These are phyloP conservation scores for Trematosphaeria pertusa DNA, from an alignment of 2,329 filamentous ascomycete species.

Conservation along the genomic window DNA sequence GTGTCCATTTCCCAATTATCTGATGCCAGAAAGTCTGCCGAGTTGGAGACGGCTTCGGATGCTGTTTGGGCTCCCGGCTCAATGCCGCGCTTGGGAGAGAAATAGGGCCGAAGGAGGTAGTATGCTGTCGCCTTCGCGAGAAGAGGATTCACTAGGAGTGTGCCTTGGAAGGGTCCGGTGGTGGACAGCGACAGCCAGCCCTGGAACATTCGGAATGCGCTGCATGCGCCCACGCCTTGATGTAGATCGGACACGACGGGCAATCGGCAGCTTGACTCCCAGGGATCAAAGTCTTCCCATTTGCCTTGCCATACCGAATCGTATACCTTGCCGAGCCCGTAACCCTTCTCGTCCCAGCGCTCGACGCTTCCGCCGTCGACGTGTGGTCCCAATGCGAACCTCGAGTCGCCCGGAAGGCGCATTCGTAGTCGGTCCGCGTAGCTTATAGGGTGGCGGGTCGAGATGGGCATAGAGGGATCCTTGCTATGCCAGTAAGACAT, in stretches of 20 bases:
- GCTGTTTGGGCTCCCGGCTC: slow-evolving; percentile 41
- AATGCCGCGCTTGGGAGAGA: slow-evolving; percentile 60
- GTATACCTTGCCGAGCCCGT: slow-evolving; percentile 70
- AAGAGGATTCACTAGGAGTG: slow-evolving; percentile 81
- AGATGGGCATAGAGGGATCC: slow-evolving; percentile 52
- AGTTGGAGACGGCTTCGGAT: slow-evolving; percentile 35
- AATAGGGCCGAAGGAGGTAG: slow-evolving; percentile 83
- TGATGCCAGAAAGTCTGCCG: slow-evolving; percentile 55
- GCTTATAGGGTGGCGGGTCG: slow-evolving; percentile 54
- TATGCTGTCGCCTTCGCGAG: slow-evolving; percentile 79
- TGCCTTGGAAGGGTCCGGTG: slow-evolving; percentile 77
- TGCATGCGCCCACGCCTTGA: slow-evolving; percentile 80
- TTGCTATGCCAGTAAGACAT: slow-evolving; percentile 58
- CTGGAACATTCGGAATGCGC: slow-evolving; percentile 87
- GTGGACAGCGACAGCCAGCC: slow-evolving; percentile 84
- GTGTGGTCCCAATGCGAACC: slow-evolving; percentile 64
- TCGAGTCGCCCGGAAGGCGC: slow-evolving; percentile 62
- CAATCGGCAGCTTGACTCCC: slow-evolving; percentile 75
- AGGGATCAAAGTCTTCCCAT: slow-evolving; percentile 85
- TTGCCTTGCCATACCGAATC: slow-evolving; percentile 72
- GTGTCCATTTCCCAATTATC: slow-evolving; percentile 68
- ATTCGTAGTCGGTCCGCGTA: slow-evolving; percentile 60
- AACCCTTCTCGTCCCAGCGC: slow-evolving; percentile 66
- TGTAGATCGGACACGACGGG: slow-evolving; percentile 77
- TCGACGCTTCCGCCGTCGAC: slow-evolving; percentile 60